phyloP scores from a whole-genome alignment of 306 rosid species.

The Cucurbita moschata region DNA sequence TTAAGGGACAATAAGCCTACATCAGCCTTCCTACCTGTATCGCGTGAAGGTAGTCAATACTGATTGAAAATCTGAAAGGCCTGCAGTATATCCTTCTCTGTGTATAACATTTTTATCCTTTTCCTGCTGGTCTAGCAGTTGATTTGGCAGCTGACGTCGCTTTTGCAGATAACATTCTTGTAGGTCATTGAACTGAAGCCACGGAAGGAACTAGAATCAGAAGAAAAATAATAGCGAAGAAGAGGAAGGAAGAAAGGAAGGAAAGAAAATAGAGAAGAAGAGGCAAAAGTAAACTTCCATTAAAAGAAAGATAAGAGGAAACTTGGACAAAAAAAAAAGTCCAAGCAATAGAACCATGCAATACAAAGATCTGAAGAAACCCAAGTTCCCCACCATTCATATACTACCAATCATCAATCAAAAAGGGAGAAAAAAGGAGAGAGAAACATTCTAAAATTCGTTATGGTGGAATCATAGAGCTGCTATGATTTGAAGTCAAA shows the following conservation, averaged over 20 bases:
- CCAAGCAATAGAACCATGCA: not conserved
- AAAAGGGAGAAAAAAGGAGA: not conserved
- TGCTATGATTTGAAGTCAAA: not conserved
- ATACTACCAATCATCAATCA: not conserved
- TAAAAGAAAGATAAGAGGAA: not conserved
- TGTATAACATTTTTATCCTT: constrained; percentile 37
- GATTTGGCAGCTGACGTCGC: constrained; percentile 55
- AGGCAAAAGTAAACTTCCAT: not conserved
- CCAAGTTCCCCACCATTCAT: not conserved
- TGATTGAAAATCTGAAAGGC: constrained; percentile 87
- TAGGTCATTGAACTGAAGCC: constrained; percentile 69
- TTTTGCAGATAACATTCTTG: constrained; percentile 97
- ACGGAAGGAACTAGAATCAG: constrained; percentile 11
- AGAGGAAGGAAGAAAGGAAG: not conserved
- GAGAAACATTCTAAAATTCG: not conserved
- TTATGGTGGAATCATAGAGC: not conserved
- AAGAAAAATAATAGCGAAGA: not conserved
- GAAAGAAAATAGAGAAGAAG: not conserved
- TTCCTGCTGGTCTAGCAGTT: constrained; percentile 42
- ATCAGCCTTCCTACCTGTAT: constrained; percentile 46
- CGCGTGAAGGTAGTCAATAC: constrained; percentile 78
- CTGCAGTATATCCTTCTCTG: constrained; percentile 65
- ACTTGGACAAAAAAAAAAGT: constrained; percentile 1
- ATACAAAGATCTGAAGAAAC: not conserved
- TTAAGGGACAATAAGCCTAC: not conserved